phyloP scores from a whole-genome alignment of 2,329 filamentous ascomycete species.

The Xylaria sp. region DNA sequence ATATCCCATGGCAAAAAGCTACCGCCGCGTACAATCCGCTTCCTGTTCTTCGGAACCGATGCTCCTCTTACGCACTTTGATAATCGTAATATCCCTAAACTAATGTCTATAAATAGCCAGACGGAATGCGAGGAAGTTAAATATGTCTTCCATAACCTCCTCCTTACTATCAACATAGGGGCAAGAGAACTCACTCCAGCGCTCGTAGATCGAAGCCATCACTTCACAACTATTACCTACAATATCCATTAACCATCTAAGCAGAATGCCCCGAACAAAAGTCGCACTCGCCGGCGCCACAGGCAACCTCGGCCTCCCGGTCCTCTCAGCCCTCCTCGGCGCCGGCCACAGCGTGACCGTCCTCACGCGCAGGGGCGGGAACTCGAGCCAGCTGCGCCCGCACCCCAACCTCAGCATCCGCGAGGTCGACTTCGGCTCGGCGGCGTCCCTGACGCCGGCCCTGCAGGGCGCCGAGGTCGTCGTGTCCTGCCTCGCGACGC shows the following conservation, averaged over 20 bases:
- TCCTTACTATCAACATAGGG: neutral
- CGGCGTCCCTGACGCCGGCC: constrained; percentile 34
- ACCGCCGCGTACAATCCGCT: neutral
- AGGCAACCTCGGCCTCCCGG: constrained; percentile 6
- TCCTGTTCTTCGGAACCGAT: neutral
- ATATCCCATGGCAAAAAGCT: too few relatives aligned
- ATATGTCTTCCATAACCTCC: neutral
- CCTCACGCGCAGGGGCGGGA: constrained; percentile 15
- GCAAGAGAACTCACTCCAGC: neutral
- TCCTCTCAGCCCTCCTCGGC: constrained; percentile 8
- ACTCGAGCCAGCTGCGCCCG: constrained; percentile 25
- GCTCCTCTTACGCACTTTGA: neutral
- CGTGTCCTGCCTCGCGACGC: constrained; percentile 38
- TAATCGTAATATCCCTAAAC: neutral
- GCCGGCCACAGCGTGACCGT: constrained; percentile 6
- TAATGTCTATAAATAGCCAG: neutral
- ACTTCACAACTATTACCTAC: neutral
- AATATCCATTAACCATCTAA: neutral
- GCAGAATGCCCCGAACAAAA: neutral
- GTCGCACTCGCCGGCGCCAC: constrained; percentile 8
- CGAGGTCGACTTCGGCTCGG: constrained; percentile 36
- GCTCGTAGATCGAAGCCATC: too few relatives aligned
- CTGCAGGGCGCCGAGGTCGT: constrained; percentile 42
- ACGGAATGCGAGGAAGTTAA: neutral
- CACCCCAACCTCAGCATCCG: constrained; percentile 33